Conservation (phyloP, 768 basidiomycete genomes). For the Hysterangium stoloniferum region DNA sequence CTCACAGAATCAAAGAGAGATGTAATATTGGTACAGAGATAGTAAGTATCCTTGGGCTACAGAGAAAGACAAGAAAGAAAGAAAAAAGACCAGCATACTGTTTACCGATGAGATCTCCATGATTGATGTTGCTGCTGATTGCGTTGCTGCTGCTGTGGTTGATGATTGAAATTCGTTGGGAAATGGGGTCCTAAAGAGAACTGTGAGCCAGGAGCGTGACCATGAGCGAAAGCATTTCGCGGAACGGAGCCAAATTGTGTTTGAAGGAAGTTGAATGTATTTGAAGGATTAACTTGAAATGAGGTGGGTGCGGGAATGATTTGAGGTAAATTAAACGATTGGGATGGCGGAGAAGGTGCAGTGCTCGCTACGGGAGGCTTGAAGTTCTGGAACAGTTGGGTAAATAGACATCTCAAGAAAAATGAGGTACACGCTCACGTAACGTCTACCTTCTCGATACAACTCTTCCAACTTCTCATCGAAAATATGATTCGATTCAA, state of each 20-base stretch:
- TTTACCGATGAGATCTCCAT: conserved; percentile 11
- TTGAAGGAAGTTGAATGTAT: conserved; percentile 10
- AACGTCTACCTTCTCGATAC: conserved; percentile 69
- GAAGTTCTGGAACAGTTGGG: conserved; percentile 57
- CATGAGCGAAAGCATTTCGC: neutral
- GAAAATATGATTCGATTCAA: conserved; percentile 70
- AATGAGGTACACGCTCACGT: conserved; percentile 36
- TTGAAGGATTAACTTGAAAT: conserved; percentile 10
- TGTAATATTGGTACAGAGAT: neutral
- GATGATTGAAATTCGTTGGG: conserved; percentile 1
- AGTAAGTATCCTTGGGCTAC: neutral
- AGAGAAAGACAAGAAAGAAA: conserved; percentile 4
- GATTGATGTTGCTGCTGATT: conserved; percentile 1
- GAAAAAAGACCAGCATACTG: neutral
- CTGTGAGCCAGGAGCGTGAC: conserved; percentile 38
- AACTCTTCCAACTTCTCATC: conserved; percentile 84
- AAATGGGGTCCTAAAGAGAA: conserved; percentile 26
- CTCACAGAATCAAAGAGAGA: neutral
- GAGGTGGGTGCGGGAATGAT: neutral
- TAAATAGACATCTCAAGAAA: neutral
- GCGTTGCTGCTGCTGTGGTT: conserved; percentile 1
- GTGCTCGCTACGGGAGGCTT: conserved; percentile 13
- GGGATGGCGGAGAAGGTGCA: neutral
- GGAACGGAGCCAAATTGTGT: conserved; percentile 6
- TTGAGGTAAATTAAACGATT: conserved; percentile 1